Percentiles rank a stretch among this genome's conserved stretches.
Evolutionary conservation across 2,329 filamentous ascomycete genomes (phyloP).

Genomic region (Colletotrichum lupini): DNA sequence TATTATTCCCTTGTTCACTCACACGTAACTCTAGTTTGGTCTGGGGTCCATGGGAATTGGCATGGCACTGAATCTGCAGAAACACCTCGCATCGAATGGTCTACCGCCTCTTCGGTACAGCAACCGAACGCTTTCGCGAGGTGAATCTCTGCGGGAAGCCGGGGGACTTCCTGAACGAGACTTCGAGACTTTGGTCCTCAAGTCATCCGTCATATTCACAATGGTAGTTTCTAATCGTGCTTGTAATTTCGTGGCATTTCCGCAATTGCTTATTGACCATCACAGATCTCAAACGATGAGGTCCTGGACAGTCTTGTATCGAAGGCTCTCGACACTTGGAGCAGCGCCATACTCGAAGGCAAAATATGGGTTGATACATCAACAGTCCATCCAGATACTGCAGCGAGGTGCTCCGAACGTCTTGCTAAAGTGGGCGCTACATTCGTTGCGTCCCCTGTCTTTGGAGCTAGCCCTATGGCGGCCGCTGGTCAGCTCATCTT

Average conservation of each 20-base stretch:
- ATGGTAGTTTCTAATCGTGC: slow-evolving; percentile 43
- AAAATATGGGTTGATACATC: slow-evolving; percentile 41
- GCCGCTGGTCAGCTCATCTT: slow-evolving; percentile 55
- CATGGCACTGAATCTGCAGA: slow-evolving; percentile 55
- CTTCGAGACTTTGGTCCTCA: slow-evolving; percentile 48
- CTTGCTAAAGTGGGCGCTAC: slow-evolving; percentile 29
- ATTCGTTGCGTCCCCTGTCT: slow-evolving; percentile 52
- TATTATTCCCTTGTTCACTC: neutral
- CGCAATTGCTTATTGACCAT: neutral
- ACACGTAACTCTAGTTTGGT: slow-evolving; percentile 38
- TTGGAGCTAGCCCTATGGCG: slow-evolving; percentile 54
- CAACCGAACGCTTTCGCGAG: slow-evolving; percentile 52
- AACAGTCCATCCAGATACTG: slow-evolving; percentile 43
- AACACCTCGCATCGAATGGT: slow-evolving; percentile 47
- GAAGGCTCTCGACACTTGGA: slow-evolving; percentile 9
- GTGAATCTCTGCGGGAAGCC: slow-evolving; percentile 45
- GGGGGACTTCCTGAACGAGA: slow-evolving; percentile 47
- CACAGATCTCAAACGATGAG: slow-evolving; percentile 25
- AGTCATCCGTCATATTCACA: slow-evolving; percentile 53
- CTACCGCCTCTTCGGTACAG: slow-evolving; percentile 47
- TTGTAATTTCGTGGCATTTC: too few species aligned
- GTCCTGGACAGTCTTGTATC: slow-evolving; percentile 19
- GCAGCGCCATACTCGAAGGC: slow-evolving; percentile 20
- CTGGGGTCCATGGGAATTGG: slow-evolving; percentile 56
- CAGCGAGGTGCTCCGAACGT: slow-evolving; percentile 36